Percentiles rank a stretch among this genome's conserved stretches.
Conservation (phyloP, 2,329 filamentous ascomycete genomes). For the Mariannaea sp. region DNA sequence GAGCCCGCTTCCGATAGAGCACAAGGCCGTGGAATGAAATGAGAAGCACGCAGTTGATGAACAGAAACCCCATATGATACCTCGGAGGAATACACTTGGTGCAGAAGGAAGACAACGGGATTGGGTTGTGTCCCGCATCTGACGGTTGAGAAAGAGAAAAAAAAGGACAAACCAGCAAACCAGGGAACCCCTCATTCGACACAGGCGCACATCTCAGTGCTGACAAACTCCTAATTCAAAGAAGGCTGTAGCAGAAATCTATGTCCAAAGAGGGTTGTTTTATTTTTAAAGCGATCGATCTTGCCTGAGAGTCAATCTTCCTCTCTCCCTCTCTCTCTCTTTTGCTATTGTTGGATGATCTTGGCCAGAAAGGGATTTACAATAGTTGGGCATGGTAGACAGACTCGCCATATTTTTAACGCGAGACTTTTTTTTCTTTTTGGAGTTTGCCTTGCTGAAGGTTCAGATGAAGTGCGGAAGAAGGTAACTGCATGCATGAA, state of each 20-base stretch:
- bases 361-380: conserved; percentile 9
- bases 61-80: conserved; percentile 37
- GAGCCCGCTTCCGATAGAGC: conserved; percentile 76
- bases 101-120: conserved; percentile 6
- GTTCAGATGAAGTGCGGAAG: conserved; percentile 15
- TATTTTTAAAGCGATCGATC: conserved; percentile 8
- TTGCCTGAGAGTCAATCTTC: not conserved
- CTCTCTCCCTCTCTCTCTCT: not conserved
- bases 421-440: conserved; percentile 18
- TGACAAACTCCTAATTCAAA: conserved; percentile 4
- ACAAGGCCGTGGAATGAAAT: conserved; percentile 8
- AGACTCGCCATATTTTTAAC: conserved; percentile 12
- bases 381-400: conserved; percentile 25
- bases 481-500: conserved; percentile 26
- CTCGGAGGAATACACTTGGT: conserved; percentile 31
- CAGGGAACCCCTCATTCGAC: conserved; percentile 5
- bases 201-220: conserved; percentile 1
- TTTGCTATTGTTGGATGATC: conserved; percentile 17
- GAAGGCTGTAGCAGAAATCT: conserved; percentile 15
- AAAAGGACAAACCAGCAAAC: conserved; percentile 8
- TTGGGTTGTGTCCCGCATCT: not conserved
- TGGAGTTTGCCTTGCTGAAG: conserved; percentile 19
- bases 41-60: conserved; percentile 30
- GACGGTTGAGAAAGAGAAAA: not conserved
- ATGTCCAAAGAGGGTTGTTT: conserved; percentile 8